phyloP scores from a whole-genome alignment of 2,329 filamentous ascomycete species.

The Erysiphe pulchra region DNA sequence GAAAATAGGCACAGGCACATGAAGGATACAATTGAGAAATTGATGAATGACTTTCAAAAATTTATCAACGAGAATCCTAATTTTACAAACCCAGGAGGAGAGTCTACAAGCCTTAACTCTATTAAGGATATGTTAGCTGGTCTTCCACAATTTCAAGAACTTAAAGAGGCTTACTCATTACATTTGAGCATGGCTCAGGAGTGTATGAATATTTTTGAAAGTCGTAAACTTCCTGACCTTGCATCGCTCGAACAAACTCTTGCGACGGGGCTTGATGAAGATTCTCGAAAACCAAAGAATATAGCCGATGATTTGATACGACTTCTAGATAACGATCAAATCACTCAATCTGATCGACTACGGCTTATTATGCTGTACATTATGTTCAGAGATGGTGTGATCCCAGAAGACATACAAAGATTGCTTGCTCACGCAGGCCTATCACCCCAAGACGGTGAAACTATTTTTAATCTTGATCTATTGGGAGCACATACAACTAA shows the following conservation, averaged over 20 bases:
- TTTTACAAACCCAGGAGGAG: conserved; percentile 50
- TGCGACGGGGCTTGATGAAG: conserved; percentile 79
- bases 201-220: conserved; percentile 82
- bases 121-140: conserved; percentile 96
- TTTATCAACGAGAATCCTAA: conserved; percentile 83
- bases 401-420: conserved; percentile 61
- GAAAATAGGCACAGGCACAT: conserved; percentile 88
- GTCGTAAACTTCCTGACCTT: conserved; percentile 62
- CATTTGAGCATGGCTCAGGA: conserved; percentile 94
- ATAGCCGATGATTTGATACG: conserved; percentile 64
- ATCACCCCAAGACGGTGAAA: conserved; percentile 43
- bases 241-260: conserved; percentile 75
- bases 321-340: conserved; percentile 61
- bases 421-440: conserved; percentile 63
- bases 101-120: conserved; percentile 55
- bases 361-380: conserved; percentile 69
- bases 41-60: conserved; percentile 77
- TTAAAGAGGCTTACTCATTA: conserved; percentile 83
- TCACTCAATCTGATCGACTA: conserved; percentile 48
- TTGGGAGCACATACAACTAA: conserved; percentile 52
- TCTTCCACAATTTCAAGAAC: conserved; percentile 78
- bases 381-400: conserved; percentile 63
- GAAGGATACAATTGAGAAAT: conserved; percentile 88
- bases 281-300: conserved; percentile 75
- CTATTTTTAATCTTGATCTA: conserved; percentile 54